These are phyloP conservation scores for Brassica hybrid DNA, from an alignment of 441 rosid species.

Conservation along the genomic window DNA sequence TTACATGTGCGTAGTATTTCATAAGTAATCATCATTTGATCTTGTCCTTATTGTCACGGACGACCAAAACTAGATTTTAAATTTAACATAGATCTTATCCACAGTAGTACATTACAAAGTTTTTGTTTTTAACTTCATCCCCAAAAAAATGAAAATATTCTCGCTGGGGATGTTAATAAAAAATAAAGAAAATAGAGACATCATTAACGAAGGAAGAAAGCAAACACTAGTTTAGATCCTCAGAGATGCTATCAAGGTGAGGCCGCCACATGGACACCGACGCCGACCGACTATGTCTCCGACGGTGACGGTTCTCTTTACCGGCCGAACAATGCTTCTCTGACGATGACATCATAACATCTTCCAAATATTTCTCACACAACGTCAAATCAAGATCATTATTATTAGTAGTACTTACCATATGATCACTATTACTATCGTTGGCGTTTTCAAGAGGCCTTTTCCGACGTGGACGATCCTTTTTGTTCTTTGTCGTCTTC, in stretches of 20 bases:
- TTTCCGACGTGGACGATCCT: conserved; percentile 21
- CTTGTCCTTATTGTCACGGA: conserved; percentile 15
- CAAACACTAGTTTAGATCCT: conserved; percentile 52
- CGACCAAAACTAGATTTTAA: conserved; percentile 8
- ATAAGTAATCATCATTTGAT: conserved; percentile 7
- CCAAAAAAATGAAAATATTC: conserved; percentile 27
- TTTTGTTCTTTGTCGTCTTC: conserved; percentile 37
- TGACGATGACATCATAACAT: conserved; percentile 27
- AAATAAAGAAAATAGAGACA: conserved; percentile 30
- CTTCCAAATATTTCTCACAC: conserved; percentile 45
- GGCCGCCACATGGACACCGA: conserved; percentile 68
- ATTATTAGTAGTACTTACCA: not conserved
- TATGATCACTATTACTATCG: conserved; percentile 14
- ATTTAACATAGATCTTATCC: conserved; percentile 43
- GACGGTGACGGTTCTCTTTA: conserved; percentile 44
- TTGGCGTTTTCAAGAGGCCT: conserved; percentile 29
- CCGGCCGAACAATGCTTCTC: conserved; percentile 46
- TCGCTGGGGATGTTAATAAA: conserved; percentile 44
- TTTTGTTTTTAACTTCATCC: conserved; percentile 23
- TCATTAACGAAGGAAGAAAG: conserved; percentile 8
- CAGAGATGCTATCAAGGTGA: conserved; percentile 71
- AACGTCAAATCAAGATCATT: conserved; percentile 34
- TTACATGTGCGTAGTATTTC: conserved; percentile 7
- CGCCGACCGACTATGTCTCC: conserved; percentile 49
- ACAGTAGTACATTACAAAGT: conserved; percentile 35